Evolutionary conservation across 1,284 basidiomycete genomes (phyloP), one percentile per base, ranked within the genome.

Genomic region (Ustanciosporium gigantosporum): DNA sequence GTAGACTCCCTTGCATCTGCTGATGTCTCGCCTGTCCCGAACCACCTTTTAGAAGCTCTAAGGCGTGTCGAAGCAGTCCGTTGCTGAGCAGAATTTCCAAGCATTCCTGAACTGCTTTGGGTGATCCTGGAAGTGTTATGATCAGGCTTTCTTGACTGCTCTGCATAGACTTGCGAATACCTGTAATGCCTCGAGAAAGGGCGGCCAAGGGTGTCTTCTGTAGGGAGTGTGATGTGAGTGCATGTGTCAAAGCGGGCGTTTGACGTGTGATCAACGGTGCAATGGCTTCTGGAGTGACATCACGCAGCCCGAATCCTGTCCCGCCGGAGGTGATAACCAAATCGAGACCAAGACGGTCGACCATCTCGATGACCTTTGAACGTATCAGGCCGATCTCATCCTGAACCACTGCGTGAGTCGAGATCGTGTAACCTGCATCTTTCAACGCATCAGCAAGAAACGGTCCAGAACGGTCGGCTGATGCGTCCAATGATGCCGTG

Each of bases 101-200:
- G 66, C 87, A 89, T 73, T 92, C 90, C 52, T 82, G 85, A 21
- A 91, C 90, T 2, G 89, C 90, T 68, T 89, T 91, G 19, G 86
- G 83, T 62, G 88, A 89, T 1, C 90, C 90, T 0, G 91, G 91
- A 8, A 93, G 84, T 0, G 88, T 89, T 16, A 88, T 81, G 22
- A 93, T 80, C 15, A 93, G 81, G 0, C 86, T 86, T 25, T 83
- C 82, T 5, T 34, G 21, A 2, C 19, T 22, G 0, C 29, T 20
- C 14, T 21, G 19, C 5, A n/a, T 5, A 1, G 16, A 19, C 32
- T 35, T 46, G 3, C 68, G 36, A 6, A 88, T 87, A 0, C 90
- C 90, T 2, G 88, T 89, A 14, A 91, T 81, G 1, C 88, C 88
- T 9, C 90, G 84, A 1, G 89, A 88, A 8, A 93, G 82, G 0